Conservation (phyloP, 208 protist species). For the Leishmania guyanensis region DNA sequence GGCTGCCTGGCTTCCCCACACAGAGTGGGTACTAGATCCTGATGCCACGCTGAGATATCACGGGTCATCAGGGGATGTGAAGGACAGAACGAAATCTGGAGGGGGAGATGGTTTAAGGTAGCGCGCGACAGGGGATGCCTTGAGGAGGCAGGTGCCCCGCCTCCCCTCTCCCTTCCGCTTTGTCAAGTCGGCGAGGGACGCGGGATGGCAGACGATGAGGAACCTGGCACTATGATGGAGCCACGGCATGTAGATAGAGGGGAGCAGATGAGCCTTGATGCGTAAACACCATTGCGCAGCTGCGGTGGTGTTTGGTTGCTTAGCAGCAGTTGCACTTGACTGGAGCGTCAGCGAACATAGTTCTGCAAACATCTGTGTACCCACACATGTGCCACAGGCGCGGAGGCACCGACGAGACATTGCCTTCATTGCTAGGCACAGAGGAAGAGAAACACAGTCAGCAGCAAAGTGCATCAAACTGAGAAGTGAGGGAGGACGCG, state of each 20-base stretch:
- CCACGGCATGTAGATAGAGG: neutral
- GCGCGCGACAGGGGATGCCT: neutral
- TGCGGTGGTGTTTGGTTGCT: neutral
- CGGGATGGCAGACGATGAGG: neutral
- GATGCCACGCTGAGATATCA: neutral
- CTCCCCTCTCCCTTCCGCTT: neutral
- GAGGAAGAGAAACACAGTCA: conserved; percentile 1
- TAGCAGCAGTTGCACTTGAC: neutral
- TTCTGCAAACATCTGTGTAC: neutral
- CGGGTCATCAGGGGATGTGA: neutral
- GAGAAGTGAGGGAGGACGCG: neutral
- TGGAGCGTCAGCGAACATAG: neutral
- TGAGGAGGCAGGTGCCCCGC: neutral
- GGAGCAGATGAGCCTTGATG: neutral
- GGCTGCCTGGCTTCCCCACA: neutral
- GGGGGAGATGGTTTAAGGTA: neutral
- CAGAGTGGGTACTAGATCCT: neutral
- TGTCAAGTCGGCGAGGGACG: neutral
- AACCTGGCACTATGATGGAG: too few relatives aligned
- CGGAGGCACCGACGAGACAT: neutral
- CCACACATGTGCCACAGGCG: neutral
- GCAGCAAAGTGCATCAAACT: neutral
- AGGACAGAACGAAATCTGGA: neutral
- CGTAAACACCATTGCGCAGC: neutral
- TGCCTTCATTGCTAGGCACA: neutral